A percentile compares a stretch with the other conserved stretches of the same genome.
phyloP scores from a whole-genome alignment of 768 basidiomycete genomes.

The Suillus discolor region DNA sequence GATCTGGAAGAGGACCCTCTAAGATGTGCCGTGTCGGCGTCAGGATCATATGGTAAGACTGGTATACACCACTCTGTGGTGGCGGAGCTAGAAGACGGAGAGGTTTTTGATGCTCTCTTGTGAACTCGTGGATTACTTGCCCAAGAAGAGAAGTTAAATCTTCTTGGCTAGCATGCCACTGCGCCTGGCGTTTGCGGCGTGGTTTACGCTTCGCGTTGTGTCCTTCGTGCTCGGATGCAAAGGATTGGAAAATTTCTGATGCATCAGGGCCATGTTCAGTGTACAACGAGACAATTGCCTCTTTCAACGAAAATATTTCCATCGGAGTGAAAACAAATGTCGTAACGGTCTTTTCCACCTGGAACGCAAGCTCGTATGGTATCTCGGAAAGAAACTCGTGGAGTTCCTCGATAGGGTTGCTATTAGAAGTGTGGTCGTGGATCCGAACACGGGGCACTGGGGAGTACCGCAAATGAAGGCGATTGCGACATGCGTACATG shows the following conservation, averaged over 20 bases:
- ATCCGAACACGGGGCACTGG: constrained; percentile 18
- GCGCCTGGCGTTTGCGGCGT: constrained; percentile 3
- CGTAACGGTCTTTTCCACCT: constrained; percentile 39
- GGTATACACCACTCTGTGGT: constrained; percentile 23
- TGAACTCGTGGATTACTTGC: constrained; percentile 21
- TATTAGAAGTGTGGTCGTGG: constrained; percentile 16
- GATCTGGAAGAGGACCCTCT: constrained; percentile 42
- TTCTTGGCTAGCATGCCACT: constrained; percentile 14
- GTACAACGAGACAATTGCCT: constrained; percentile 23
- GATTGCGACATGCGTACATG: constrained; percentile 21
- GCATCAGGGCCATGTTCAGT: constrained; percentile 15
- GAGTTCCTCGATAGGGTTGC: constrained; percentile 16
- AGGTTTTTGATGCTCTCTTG: constrained; percentile 27
- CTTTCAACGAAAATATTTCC: constrained; percentile 26
- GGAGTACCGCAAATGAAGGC: constrained; percentile 24
- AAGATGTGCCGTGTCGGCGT: constrained; percentile 42
- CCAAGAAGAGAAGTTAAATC: constrained; percentile 15
- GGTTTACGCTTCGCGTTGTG: background rate
- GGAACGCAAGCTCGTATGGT: constrained; percentile 39
- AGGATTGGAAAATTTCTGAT: constrained; percentile 26
- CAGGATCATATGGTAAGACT: constrained; percentile 40
- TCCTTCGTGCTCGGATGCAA: constrained; percentile 25
- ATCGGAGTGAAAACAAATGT: constrained; percentile 26
- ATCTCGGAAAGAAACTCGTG: constrained; percentile 26
- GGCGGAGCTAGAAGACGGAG: constrained; percentile 26